Evolutionary conservation across 1,139 yeast species (phyloP).

Genomic region (Zygoascus meyerae): DNA sequence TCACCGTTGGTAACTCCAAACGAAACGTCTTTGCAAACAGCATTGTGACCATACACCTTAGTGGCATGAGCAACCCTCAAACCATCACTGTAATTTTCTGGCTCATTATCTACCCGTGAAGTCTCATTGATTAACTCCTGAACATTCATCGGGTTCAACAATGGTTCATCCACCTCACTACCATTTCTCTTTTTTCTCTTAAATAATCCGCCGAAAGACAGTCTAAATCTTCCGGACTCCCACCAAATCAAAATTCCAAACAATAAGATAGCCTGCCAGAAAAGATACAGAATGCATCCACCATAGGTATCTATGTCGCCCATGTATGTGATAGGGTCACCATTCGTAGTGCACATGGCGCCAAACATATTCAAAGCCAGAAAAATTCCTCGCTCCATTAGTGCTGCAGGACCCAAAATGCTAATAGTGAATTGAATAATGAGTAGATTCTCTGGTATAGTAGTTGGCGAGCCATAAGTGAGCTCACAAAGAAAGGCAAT

Average conservation of each 20-base stretch:
- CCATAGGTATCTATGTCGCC: constrained; percentile 34
- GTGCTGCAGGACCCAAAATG: constrained; percentile 30
- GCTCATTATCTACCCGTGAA: constrained; percentile 16
- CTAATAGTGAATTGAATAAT: constrained; percentile 30
- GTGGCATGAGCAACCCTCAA: constrained; percentile 29
- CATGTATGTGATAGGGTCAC: constrained; percentile 23
- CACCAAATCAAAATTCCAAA: constrained; percentile 31
- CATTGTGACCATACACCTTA: constrained; percentile 25
- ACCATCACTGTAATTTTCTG: constrained; percentile 23
- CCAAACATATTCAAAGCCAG: constrained; percentile 34
- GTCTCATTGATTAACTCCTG: constrained; percentile 19
- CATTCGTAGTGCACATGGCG: constrained; percentile 26
- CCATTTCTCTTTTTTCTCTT: not conserved
- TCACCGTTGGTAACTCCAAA: constrained; percentile 34
- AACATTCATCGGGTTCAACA: constrained; percentile 13
- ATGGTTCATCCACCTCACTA: not conserved
- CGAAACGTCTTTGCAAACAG: constrained; percentile 33
- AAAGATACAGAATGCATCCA: constrained; percentile 33
- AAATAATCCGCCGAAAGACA: constrained; percentile 4
- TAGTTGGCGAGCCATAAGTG: constrained; percentile 30
- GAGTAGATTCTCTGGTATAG: constrained; percentile 22
- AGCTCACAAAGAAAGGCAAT: constrained; percentile 31
- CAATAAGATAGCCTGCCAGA: constrained; percentile 25
- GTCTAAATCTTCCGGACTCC: constrained; percentile 31
- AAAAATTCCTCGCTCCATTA: constrained; percentile 30